phyloP scores from a whole-genome alignment of 2,329 filamentous ascomycete genomes.

The Sporothrix inflata region DNA sequence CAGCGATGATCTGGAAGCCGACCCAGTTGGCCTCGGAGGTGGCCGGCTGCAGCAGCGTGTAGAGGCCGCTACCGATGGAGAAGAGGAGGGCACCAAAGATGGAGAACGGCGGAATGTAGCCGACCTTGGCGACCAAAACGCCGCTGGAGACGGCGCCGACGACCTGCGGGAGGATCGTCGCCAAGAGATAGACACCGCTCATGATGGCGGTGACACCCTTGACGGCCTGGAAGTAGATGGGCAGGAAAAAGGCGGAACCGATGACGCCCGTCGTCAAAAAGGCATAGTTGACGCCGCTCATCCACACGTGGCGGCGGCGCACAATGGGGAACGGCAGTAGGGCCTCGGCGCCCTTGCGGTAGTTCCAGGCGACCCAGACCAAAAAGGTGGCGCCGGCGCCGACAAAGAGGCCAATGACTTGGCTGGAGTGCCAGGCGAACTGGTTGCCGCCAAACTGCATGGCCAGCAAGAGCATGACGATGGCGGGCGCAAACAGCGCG shows the following conservation, averaged over 20 bases:
- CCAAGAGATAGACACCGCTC: slow-evolving; percentile 44
- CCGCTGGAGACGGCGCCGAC: slow-evolving; percentile 36
- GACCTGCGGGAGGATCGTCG: slow-evolving; percentile 37
- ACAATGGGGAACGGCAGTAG: slow-evolving; percentile 39
- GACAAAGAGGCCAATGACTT: slow-evolving; percentile 49
- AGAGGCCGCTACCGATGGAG: slow-evolving; percentile 42
- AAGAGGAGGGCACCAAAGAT: slow-evolving; percentile 39
- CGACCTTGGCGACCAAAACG: slow-evolving; percentile 34
- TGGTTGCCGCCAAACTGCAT: slow-evolving; percentile 49
- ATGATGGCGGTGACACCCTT: slow-evolving; percentile 37
- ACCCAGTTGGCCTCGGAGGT: slow-evolving; percentile 41
- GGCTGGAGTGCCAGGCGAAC: slow-evolving; percentile 46
- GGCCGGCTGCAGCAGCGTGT: slow-evolving; percentile 40
- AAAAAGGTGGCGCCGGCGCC: slow-evolving; percentile 45
- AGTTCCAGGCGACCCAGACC: slow-evolving; percentile 51
- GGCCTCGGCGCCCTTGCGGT: slow-evolving; percentile 37
- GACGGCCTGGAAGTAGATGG: slow-evolving; percentile 47
- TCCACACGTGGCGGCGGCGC: slow-evolving; percentile 35
- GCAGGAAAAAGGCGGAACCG: slow-evolving; percentile 39
- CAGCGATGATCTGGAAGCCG: slow-evolving; percentile 41
- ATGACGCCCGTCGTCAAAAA: slow-evolving; percentile 36
- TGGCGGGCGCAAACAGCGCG: slow-evolving; percentile 47
- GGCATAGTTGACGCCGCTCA: slow-evolving; percentile 34
- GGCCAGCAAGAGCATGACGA: slow-evolving; percentile 50
- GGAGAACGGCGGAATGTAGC: slow-evolving; percentile 44